phyloP scores from a whole-genome alignment of 371 early-diverging fungal genomes.

The Mortierella sp. region DNA sequence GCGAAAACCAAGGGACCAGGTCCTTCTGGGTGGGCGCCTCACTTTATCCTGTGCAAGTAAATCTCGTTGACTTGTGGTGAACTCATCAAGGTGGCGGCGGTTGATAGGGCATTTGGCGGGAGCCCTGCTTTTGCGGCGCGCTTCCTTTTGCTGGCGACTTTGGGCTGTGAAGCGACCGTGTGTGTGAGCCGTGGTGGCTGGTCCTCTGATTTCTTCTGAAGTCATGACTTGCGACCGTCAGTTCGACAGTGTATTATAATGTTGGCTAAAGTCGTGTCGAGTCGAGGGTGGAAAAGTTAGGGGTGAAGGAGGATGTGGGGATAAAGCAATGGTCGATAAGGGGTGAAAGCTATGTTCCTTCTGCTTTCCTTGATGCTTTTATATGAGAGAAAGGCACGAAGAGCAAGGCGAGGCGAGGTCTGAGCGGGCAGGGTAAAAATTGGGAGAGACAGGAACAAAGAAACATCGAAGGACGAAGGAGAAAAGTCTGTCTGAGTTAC shows the following conservation, averaged over 20 bases:
- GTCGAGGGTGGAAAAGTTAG: background rate
- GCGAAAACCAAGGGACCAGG: background rate
- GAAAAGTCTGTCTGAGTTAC: too few species aligned
- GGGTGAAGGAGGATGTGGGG: background rate
- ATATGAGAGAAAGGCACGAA: too few species aligned
- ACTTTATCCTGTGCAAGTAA: background rate
- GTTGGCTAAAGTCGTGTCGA: too few species aligned
- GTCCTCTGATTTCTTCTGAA: background rate
- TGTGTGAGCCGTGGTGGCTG: background rate
- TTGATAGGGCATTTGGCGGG: constrained; percentile 12
- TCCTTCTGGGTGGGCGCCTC: background rate
- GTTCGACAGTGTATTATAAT: too few species aligned
- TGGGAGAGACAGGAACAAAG: background rate
- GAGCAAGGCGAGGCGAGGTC: background rate
- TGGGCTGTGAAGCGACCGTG: background rate
- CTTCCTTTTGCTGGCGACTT: constrained; percentile 7
- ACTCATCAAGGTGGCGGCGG: constrained; percentile 22
- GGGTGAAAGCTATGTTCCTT: too few species aligned
- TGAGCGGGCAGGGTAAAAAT: background rate
- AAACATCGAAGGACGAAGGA: background rate
- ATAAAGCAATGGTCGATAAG: too few species aligned
- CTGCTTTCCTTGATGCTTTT: too few species aligned
- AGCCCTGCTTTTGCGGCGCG: constrained; percentile 11
- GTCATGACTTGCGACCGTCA: too few species aligned
- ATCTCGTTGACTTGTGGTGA: constrained; percentile 5